Percentiles rank a stretch among this genome's conserved stretches.
These are phyloP conservation scores for Purpureocillium lavendulum DNA, from an alignment of 2,329 filamentous ascomycete genomes.

Conservation along the genomic window DNA sequence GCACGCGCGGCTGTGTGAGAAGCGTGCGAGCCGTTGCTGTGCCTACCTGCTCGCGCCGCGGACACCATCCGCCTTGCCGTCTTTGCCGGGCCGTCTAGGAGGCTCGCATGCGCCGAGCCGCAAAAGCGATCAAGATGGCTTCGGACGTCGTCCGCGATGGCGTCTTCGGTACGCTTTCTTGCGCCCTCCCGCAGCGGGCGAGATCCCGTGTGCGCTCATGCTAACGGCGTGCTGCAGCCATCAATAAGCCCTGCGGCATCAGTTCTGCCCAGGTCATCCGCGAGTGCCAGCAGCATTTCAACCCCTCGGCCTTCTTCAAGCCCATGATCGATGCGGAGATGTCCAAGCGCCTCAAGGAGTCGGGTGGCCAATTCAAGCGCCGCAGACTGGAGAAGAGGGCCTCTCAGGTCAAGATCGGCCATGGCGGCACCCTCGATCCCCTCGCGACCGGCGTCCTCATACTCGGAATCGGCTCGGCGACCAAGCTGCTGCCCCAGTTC, in stretches of 20 bases:
- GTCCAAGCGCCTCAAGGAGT: constrained; percentile 45
- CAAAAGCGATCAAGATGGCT: constrained; percentile 40
- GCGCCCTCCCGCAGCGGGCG: not conserved
- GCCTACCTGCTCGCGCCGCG: too few species aligned
- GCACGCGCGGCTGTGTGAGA: too few species aligned
- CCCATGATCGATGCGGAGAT: constrained; percentile 64
- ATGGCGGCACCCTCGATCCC: constrained; percentile 92
- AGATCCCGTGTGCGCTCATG: constrained; percentile 2
- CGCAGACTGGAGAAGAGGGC: constrained; percentile 48
- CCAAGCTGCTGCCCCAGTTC: constrained; percentile 73
- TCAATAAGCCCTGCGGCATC: constrained; percentile 84
- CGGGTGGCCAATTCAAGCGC: constrained; percentile 49
- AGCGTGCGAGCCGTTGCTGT: too few species aligned
- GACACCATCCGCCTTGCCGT: too few species aligned
- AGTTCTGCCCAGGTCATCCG: constrained; percentile 88
- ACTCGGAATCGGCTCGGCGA: constrained; percentile 77
- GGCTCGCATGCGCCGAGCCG: constrained; percentile 21
- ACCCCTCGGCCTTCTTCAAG: constrained; percentile 68
- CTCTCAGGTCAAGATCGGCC: constrained; percentile 81
- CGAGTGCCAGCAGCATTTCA: constrained; percentile 77
- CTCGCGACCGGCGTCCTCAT: constrained; percentile 90
- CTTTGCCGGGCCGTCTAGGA: too few species aligned
- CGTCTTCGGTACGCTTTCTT: constrained; percentile 42
- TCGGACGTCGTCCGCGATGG: constrained; percentile 45
- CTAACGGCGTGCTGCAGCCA: constrained; percentile 44